Evolutionary conservation across 148 eudicot genomes (phyloP), one percentile per base, ranked within the genome.

Genomic region (Camellia sinensis): DNA sequence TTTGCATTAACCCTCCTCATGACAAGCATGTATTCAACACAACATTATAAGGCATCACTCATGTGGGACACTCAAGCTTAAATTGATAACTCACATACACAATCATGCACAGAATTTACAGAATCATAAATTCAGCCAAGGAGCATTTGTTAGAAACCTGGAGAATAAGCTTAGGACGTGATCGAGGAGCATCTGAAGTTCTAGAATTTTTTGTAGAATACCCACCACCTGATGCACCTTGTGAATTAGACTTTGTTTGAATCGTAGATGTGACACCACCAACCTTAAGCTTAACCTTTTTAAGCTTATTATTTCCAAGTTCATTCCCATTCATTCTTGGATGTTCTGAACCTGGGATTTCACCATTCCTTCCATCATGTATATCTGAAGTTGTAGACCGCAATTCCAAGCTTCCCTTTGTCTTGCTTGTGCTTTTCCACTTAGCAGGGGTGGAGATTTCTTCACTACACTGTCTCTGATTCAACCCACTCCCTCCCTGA

Each of bases 281-380:
- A 75, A 95, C 90, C 88, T 95, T 95, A 83, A 95, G 89, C 84
- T 89, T 93, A 44, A 95, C 92, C 81, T 88, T 96, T 79, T 91
- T 93, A 8, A 85, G 82, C 83, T 66, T 86, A 68, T 89, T 90
- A 73, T 78, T 85, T 80, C 87, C 88, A 19, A 72, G 76, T 72
- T 80, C 87, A 83, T 87, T 87, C 21, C 80, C 75, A 45, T 70
- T 75, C 14, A 50, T 72, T 53, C 62, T 60, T 3, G 81, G 78
- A 37, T 81, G 75, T 68, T 81, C 89, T 54, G 75, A 66, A 79
- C 79, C 61, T 71, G 59, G 68, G 14, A 3, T 70, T 40, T 82
- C 92, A 67, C 80, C 84, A 52, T 82, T 75, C 76, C 77, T 85
- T 80, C 64, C 75, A 75, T 56, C 76, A 76, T 62, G 48, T 17